Base-by-base conservation (phyloP, 2,329 filamentous ascomycete genomes). In the Fusarium stilboides region DNA sequence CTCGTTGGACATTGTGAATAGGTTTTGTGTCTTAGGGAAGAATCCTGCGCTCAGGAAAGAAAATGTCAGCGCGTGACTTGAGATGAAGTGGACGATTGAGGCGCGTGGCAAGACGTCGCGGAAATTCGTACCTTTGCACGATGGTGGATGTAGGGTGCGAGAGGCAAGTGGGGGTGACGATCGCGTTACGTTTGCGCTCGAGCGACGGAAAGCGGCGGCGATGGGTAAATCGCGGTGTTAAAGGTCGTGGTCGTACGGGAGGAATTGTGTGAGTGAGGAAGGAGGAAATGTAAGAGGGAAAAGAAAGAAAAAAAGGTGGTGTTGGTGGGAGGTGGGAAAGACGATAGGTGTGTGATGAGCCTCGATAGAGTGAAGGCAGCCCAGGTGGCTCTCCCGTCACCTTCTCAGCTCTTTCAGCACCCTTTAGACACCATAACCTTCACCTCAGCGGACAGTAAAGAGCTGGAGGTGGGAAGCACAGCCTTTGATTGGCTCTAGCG, bases 1-100 rank as follows among this genome's bases (percentile, higher is more conserved):
- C 54, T 79, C 77, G 70, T 75, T 72, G 55, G 84, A 84, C 85
- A 88, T 88, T 36, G 57, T 82, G 80, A 67, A n/a, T 14, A 24
- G 31, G 8, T 40, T 46, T 33, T 19, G 45, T 26, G 15, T 52
- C 9, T 52, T 20, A 6, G 44, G 39, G 10, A 22, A 28, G 6
- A 28, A 15, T 36, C 47, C 57, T 74, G 49, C 49, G 56, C 50
- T 40, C 24, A 20, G n/a, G 56, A 28, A 20, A 39, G 14, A 40
- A 33, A 43, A 31, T 19, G 65, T 75, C 61, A 75, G 69, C 54
- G 49, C 44, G 61, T 57, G 58, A 47, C 47, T 61, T 45, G 28
- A 17, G 31, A 36, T 37, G 31, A 51, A 42, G 39, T 37, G 28
- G 52, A 28, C 36, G 31, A 43, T 33, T 33, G 44, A 44, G 47